Percentiles rank a stretch among this genome's conserved stretches.
These are phyloP conservation scores for Aspergillus hiratsukae DNA, from an alignment of 2,329 filamentous ascomycete genomes.

Conservation along the genomic window DNA sequence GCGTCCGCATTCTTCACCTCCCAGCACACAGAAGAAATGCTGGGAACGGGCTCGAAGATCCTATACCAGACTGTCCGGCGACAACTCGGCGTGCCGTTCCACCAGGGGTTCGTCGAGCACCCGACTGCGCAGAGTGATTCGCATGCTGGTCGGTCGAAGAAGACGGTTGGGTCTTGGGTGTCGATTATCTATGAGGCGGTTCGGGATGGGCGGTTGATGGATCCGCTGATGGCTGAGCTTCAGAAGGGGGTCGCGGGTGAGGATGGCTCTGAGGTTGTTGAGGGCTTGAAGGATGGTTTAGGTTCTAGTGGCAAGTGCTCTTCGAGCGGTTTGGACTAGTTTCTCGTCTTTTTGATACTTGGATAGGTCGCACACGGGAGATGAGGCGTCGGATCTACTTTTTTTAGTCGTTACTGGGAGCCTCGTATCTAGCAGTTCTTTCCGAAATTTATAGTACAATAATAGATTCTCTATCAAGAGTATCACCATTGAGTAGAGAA, in stretches of 20 bases:
- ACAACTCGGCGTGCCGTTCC: slow-evolving; percentile 28
- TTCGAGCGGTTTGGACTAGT: background rate
- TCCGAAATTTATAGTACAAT: background rate
- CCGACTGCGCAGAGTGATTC: slow-evolving; percentile 8
- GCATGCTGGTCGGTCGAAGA: slow-evolving; percentile 16
- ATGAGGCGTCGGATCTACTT: background rate
- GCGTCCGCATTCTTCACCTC: slow-evolving; percentile 8
- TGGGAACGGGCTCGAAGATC: slow-evolving; percentile 20
- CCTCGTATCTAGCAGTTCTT: background rate
- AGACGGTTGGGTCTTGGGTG: slow-evolving; percentile 22
- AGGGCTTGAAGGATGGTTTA: background rate
- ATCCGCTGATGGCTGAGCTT: slow-evolving; percentile 6
- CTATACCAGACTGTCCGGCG: slow-evolving; percentile 32
- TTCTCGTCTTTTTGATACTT: background rate
- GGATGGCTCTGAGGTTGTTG: background rate
- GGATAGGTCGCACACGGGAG: background rate
- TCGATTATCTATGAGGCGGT: slow-evolving; percentile 12
- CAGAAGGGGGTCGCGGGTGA: background rate
- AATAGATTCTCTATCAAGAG: background rate
- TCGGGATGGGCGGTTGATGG: slow-evolving; percentile 8
- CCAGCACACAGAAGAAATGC: slow-evolving; percentile 12
- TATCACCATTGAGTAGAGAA: background rate
- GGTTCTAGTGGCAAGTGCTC: background rate
- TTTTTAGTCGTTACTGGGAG: background rate
- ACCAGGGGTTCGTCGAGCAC: slow-evolving; percentile 25